phyloP scores from a whole-genome alignment of 2,329 filamentous ascomycete species.

The Sclerotinia subarctica region DNA sequence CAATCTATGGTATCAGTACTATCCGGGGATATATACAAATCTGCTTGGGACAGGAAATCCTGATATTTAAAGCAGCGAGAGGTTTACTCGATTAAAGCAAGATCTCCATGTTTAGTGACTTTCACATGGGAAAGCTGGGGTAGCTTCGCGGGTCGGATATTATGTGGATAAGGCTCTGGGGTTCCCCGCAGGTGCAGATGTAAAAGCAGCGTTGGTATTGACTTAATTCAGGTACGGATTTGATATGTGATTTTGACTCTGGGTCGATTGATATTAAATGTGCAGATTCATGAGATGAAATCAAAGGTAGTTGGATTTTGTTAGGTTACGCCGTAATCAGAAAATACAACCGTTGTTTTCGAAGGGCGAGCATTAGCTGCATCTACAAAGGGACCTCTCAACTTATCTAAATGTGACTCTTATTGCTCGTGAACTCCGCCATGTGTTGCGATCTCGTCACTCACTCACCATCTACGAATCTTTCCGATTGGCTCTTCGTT shows the following conservation, averaged over 20 bases:
- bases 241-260: background rate
- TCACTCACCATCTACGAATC: background rate
- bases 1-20: background rate
- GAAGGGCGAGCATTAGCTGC: too few relatives aligned
- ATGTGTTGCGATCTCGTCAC: background rate
- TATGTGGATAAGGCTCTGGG: background rate
- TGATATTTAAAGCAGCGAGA: background rate
- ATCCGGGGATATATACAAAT: background rate
- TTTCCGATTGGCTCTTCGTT: background rate
- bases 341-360: background rate
- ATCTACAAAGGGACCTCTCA: too few relatives aligned
- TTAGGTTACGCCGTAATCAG: background rate
- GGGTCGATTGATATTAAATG: background rate
- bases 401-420: background rate
- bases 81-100: background rate
- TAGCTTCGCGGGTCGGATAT: background rate
- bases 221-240: background rate
- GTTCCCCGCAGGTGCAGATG: background rate
- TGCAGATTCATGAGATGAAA: background rate
- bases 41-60: background rate
- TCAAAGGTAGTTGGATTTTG: background rate
- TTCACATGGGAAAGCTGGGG: slow-evolving; percentile 1
- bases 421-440: background rate
- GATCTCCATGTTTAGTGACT: background rate
- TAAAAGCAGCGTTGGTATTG: background rate